Percentiles rank a stretch among this genome's conserved stretches.
Conservation (phyloP, 345 rosid species). For the Hypericum androsaemum region DNA sequence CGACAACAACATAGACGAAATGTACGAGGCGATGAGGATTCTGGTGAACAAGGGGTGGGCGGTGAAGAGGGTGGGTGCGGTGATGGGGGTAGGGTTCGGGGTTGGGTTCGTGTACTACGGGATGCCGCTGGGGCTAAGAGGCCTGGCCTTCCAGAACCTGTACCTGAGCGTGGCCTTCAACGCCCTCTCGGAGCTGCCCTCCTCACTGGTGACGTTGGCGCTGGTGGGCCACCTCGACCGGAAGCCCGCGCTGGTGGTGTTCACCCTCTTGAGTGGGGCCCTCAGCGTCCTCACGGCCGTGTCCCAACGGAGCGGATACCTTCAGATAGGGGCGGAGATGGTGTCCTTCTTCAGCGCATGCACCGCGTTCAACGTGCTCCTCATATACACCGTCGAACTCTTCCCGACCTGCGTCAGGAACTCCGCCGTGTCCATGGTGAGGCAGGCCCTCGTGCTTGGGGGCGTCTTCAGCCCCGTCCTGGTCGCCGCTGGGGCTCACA, state of each 20-base stretch:
- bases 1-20: constrained; percentile 16
- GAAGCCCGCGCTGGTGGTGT: constrained; percentile 27
- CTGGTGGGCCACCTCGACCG: constrained; percentile 35
- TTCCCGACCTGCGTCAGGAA: constrained; percentile 59
- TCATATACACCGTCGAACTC: constrained; percentile 34
- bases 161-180: constrained; percentile 51
- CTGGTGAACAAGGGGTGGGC: constrained; percentile 46
- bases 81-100: constrained; percentile 41
- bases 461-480: constrained; percentile 47
- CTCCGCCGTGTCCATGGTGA: constrained; percentile 50
- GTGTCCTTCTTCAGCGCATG: constrained; percentile 21
- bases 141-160: constrained; percentile 35
- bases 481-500: constrained; percentile 43
- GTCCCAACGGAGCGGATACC: background rate
- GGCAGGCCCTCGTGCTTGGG: constrained; percentile 51
- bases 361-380: background rate
- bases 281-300: constrained; percentile 34
- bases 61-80: constrained; percentile 25
- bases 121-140: constrained; percentile 55
- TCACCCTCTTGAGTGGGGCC: constrained; percentile 33
- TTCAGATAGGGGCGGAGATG: constrained; percentile 46
- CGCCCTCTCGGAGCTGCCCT: constrained; percentile 57
- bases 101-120: constrained; percentile 62
- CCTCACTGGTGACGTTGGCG: constrained; percentile 36
- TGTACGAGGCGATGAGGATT: constrained; percentile 37